Evolutionary conservation across 129 eudicot genomes (phyloP).

Genomic region (Pittosporum tobira): DNA sequence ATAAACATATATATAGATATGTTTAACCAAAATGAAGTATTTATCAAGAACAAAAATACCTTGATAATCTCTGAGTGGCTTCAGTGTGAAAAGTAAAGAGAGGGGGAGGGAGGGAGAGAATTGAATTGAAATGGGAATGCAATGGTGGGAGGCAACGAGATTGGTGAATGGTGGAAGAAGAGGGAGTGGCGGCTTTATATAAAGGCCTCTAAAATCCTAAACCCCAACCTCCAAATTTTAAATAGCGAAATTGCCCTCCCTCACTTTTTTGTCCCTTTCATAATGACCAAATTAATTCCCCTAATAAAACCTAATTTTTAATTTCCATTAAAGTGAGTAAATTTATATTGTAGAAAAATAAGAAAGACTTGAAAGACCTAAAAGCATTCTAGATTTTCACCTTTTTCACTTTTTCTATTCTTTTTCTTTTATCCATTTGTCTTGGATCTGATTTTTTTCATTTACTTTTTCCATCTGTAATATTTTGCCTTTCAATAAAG

Average conservation of each 20-base stretch:
- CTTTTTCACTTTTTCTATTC: background rate
- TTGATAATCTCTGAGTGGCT: background rate
- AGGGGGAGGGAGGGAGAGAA: background rate
- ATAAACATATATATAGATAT: background rate
- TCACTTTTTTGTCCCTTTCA: background rate
- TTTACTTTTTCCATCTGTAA: too few relatives aligned
- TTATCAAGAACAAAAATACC: background rate
- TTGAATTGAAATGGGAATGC: background rate
- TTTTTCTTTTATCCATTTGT: background rate
- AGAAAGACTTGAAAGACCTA: background rate
- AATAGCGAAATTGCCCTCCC: background rate
- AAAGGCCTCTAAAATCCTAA: background rate
- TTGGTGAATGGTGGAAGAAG: constrained; percentile 1
- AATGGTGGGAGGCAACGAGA: constrained; percentile 12
- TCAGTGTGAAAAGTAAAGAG: background rate
- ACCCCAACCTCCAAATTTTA: constrained; percentile 8
- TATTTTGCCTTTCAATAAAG: too few relatives aligned
- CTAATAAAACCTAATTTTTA: too few relatives aligned
- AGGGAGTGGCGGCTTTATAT: constrained; percentile 43
- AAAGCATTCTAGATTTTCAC: background rate
- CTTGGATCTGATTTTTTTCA: background rate
- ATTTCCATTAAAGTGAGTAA: too few relatives aligned
- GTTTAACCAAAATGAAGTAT: background rate
- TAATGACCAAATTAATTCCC: background rate
- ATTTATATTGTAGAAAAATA: background rate